These are phyloP conservation scores for Magnusiomyces fungicola DNA, from an alignment of 1,139 yeast genomes.

Conservation along the genomic window DNA sequence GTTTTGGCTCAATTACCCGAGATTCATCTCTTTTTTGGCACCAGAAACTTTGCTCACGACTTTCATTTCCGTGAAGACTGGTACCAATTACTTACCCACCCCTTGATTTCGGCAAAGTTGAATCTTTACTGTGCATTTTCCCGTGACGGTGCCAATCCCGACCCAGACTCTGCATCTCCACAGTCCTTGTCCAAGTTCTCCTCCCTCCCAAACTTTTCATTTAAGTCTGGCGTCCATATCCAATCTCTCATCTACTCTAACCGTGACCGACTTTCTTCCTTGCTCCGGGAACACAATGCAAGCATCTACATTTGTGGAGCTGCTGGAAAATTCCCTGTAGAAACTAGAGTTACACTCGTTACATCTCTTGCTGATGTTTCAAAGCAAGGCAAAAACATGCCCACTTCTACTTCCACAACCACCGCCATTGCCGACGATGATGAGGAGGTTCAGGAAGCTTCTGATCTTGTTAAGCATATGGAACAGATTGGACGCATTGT, in stretches of 20 bases:
- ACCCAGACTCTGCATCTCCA: background rate
- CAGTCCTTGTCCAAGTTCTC: background rate
- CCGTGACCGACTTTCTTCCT: conserved; percentile 39
- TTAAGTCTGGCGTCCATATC: conserved; percentile 45
- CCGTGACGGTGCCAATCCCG: conserved; percentile 3
- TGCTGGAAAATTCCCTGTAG: conserved; percentile 91
- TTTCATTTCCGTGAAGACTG: conserved; percentile 56
- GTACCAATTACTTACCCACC: conserved; percentile 25
- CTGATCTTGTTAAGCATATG: conserved; percentile 45
- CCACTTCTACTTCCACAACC: conserved; percentile 14
- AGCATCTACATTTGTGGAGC: conserved; percentile 80
- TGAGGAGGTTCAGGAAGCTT: conserved; percentile 38
- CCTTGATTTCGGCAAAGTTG: conserved; percentile 4
- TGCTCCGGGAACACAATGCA: conserved; percentile 47
- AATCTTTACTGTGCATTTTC: conserved; percentile 13
- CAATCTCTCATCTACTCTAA: conserved; percentile 57
- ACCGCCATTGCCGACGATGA: background rate
- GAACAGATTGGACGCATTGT: conserved; percentile 64
- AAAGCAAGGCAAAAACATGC: background rate
- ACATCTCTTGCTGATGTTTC: conserved; percentile 43
- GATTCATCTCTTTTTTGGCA: conserved; percentile 60
- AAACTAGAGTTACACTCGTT: conserved; percentile 70
- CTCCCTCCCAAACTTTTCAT: background rate
- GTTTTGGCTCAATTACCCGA: conserved; percentile 7
- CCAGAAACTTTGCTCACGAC: conserved; percentile 61